Conservation (phyloP, 495 filamentous ascomycete species). For the Alectoria sarmentosa region DNA sequence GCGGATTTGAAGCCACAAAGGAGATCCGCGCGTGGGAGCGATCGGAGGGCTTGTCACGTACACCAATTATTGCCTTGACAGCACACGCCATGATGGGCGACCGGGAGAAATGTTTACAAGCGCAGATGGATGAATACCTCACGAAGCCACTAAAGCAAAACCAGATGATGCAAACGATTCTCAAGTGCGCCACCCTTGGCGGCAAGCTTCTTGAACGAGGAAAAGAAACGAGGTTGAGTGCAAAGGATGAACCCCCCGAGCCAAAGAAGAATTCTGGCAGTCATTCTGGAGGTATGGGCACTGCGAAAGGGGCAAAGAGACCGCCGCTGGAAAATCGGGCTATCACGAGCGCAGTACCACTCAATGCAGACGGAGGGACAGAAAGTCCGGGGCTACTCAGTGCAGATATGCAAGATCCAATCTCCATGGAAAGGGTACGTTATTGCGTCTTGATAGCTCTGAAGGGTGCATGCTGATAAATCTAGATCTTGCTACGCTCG, state of each 20-base stretch:
- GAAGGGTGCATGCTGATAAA: constrained; percentile 31
- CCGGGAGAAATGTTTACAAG: constrained; percentile 95
- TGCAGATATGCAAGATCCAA: constrained; percentile 56
- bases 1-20: constrained; percentile 94
- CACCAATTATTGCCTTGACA: constrained; percentile 94
- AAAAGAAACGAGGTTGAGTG: constrained; percentile 50
- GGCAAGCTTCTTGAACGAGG: constrained; percentile 75
- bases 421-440: constrained; percentile 58
- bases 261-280: constrained; percentile 14
- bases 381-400: constrained; percentile 57
- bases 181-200: constrained; percentile 90
- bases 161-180: constrained; percentile 95
- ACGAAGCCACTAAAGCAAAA: constrained; percentile 98
- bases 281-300: constrained; percentile 10
- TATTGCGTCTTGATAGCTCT: constrained; percentile 23
- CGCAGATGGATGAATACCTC: constrained; percentile 98
- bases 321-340: constrained; percentile 48
- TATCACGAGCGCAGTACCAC: constrained; percentile 55
- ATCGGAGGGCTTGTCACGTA: constrained; percentile 65
- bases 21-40: constrained; percentile 95
- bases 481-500: constrained; percentile 40
- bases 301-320: constrained; percentile 29
- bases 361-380: constrained; percentile 39
- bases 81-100: constrained; percentile 99
- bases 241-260: constrained; percentile 45